Conservation (phyloP, 2,329 filamentous ascomycete species). For the Pleoardoris graminearum region DNA sequence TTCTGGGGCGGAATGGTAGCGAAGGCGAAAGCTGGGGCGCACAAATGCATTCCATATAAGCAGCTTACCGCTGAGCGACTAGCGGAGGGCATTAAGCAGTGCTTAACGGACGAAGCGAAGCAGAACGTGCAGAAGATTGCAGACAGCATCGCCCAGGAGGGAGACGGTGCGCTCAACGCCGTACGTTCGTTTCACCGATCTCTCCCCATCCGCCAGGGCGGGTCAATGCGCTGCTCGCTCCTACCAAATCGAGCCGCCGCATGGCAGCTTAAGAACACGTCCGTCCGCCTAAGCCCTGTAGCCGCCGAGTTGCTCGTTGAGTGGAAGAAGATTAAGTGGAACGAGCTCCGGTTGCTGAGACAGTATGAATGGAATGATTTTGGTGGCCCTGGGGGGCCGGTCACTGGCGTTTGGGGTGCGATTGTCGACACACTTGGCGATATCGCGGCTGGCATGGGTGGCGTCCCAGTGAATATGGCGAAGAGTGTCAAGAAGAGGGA, state of each 20-base stretch:
- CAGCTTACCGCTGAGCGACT: conserved; percentile 64
- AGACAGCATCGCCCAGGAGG: conserved; percentile 61
- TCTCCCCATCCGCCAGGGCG: conserved; percentile 52
- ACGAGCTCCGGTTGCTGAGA: conserved; percentile 64
- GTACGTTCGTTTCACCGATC: conserved; percentile 68
- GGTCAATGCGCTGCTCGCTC: conserved; percentile 66
- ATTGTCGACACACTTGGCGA: conserved; percentile 62
- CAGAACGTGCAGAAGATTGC: conserved; percentile 63
- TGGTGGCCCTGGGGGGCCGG: conserved; percentile 72
- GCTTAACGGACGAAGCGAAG: conserved; percentile 64
- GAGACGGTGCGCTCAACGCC: conserved; percentile 71
- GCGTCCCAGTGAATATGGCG: conserved; percentile 64
- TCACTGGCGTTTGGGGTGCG: conserved; percentile 67
- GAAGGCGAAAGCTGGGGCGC: conserved; percentile 65
- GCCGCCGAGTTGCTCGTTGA: conserved; percentile 68
- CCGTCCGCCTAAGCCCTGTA: conserved; percentile 63
- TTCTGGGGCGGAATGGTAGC: conserved; percentile 76
- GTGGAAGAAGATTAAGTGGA: conserved; percentile 65
- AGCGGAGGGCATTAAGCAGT: conserved; percentile 71
- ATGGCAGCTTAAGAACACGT: conserved; percentile 67
- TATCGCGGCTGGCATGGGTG: conserved; percentile 64
- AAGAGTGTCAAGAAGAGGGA: conserved; percentile 61
- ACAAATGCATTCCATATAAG: conserved; percentile 68
- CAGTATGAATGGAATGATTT: conserved; percentile 78
- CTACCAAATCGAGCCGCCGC: conserved; percentile 65